A percentile compares a stretch with the other conserved stretches of the same genome.
Evolutionary conservation across 2,329 filamentous ascomycete genomes (phyloP).

Genomic region (Elsinoe fawcettii): DNA sequence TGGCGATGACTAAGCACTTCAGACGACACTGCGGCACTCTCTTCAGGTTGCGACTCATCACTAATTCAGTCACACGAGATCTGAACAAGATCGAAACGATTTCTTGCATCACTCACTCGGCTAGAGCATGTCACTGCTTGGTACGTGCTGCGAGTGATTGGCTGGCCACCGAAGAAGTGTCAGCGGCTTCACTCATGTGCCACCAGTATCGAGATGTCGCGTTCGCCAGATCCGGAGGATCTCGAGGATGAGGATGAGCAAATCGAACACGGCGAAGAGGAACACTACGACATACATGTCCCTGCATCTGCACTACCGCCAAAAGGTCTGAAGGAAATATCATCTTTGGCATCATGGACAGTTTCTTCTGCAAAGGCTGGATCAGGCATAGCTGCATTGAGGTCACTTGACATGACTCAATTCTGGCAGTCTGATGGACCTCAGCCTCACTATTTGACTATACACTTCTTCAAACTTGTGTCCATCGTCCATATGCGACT

Average conservation of each 20-base stretch:
- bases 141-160: background rate
- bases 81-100: too few relatives aligned
- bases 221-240: slow-evolving; percentile 5
- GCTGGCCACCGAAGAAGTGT: background rate
- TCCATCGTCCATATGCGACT: slow-evolving; percentile 71
- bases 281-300: background rate
- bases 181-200: background rate
- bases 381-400: slow-evolving; percentile 67
- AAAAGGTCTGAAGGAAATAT: slow-evolving; percentile 65
- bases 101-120: too few relatives aligned
- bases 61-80: too few relatives aligned
- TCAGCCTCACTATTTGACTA: slow-evolving; percentile 72
- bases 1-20: slow-evolving; percentile 1
- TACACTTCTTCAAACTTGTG: slow-evolving; percentile 78
- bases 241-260: slow-evolving; percentile 10
- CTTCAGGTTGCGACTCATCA: background rate
- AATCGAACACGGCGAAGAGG: slow-evolving; percentile 5
- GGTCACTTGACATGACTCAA: slow-evolving; percentile 61
- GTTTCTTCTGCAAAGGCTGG: slow-evolving; percentile 76
- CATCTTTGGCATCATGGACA: slow-evolving; percentile 73
- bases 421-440: slow-evolving; percentile 87
- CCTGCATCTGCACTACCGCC: slow-evolving; percentile 28
- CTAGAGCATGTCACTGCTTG: too few relatives aligned
- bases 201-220: background rate
- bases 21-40: background rate